Evolutionary conservation across 352 stramenopile genomes (phyloP).

Genomic region (Globisporangium spinosum): DNA sequence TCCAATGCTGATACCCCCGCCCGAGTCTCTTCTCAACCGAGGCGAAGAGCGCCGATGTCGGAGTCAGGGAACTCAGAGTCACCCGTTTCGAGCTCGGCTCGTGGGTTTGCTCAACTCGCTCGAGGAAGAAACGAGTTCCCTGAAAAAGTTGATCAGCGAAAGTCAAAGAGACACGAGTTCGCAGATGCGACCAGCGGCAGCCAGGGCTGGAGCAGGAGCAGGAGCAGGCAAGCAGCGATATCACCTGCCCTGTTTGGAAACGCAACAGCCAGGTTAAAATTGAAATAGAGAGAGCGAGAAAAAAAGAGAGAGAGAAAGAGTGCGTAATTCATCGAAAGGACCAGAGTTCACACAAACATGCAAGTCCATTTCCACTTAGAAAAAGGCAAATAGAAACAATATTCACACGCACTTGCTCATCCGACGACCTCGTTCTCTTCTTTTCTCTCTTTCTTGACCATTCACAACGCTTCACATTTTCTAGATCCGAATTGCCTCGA

Average conservation of each 20-base stretch:
- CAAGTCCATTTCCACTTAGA: constrained; percentile 7
- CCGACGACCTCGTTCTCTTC: neutral
- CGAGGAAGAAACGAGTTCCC: constrained; percentile 63
- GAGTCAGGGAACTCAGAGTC: constrained; percentile 19
- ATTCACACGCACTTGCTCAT: neutral
- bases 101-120: constrained; percentile 64
- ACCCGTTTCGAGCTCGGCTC: constrained; percentile 52
- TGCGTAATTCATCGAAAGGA: too few relatives aligned
- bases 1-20: neutral
- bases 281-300: neutral
- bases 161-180: neutral
- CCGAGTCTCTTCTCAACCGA: neutral
- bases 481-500: too few relatives aligned
- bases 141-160: constrained; percentile 25
- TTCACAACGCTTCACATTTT: neutral
- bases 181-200: constrained; percentile 4
- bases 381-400: neutral
- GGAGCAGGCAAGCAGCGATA: constrained; percentile 1
- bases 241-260: constrained; percentile 8
- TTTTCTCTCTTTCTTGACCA: neutral
- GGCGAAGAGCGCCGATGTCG: constrained; percentile 16
- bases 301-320: too few relatives aligned
- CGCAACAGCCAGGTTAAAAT: neutral
- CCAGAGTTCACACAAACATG: neutral
- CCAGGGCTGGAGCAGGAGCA: neutral